A percentile compares a stretch with the other conserved stretches of the same genome.
These are phyloP conservation scores for Suhomyces wounanorum DNA, from an alignment of 1,139 yeast genomes.

Conservation along the genomic window DNA sequence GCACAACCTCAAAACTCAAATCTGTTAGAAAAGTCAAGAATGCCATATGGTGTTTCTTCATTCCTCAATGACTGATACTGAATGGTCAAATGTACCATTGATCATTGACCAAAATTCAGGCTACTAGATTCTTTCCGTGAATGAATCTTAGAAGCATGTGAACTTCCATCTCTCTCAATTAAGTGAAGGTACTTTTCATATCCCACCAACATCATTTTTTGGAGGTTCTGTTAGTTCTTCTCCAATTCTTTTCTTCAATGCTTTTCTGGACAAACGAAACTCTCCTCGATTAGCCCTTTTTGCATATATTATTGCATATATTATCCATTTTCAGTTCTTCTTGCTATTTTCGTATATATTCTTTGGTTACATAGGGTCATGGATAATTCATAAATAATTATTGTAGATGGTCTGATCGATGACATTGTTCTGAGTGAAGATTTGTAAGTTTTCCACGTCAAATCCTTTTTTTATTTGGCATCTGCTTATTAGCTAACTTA, in stretches of 20 bases:
- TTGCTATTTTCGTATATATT: not conserved
- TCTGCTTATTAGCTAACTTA: too few relatives aligned
- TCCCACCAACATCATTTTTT: too few relatives aligned
- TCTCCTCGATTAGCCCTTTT: not conserved
- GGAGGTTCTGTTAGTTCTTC: not conserved
- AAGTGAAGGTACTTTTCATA: too few relatives aligned
- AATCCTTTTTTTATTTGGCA: too few relatives aligned
- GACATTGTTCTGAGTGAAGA: too few relatives aligned
- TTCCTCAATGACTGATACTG: slow-evolving; percentile 17
- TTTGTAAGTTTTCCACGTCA: too few relatives aligned
- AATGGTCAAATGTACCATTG: not conserved
- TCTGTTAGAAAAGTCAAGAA: not conserved
- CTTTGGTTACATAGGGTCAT: not conserved
- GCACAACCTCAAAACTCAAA: not conserved
- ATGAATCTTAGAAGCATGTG: not conserved
- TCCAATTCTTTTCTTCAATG: not conserved
- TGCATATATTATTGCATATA: slow-evolving; percentile 2
- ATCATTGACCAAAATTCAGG: too few relatives aligned
- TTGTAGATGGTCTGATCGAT: not conserved
- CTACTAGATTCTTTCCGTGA: not conserved
- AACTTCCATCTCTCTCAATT: too few relatives aligned
- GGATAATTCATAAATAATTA: not conserved
- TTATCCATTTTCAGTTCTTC: slow-evolving; percentile 3
- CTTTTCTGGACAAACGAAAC: not conserved
- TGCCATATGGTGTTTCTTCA: slow-evolving; percentile 30